Evolutionary conservation across 139 green algal species (phyloP).

Genomic region (Chlorella sp.): DNA sequence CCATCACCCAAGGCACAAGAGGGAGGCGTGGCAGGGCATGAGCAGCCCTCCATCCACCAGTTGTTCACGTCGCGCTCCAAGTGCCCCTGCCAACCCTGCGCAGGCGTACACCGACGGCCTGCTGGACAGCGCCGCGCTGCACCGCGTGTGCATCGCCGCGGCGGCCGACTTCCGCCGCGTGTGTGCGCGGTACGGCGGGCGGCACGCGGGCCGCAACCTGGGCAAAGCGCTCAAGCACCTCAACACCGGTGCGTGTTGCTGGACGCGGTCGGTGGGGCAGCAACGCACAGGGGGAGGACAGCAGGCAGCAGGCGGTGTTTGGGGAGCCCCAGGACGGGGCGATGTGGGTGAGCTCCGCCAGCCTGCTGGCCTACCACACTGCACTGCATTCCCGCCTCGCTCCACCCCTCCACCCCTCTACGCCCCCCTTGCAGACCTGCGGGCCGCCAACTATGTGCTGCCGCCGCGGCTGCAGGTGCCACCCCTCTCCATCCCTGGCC

Average conservation of each 20-base stretch:
- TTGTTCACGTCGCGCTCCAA: no score
- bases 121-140: slow-evolving; percentile 43
- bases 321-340: no score
- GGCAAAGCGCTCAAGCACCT: slow-evolving; percentile 41
- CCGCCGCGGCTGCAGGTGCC: slow-evolving; percentile 41
- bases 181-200: slow-evolving; percentile 34
- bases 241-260: slow-evolving; percentile 13
- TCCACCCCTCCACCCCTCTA: not conserved
- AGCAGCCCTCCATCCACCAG: not conserved
- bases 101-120: slow-evolving; percentile 51
- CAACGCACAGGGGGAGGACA: no score
- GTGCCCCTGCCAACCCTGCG: not conserved
- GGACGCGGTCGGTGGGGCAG: not conserved
- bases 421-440: slow-evolving; percentile 41
- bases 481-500: slow-evolving; percentile 4
- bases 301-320: no score
- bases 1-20: not conserved
- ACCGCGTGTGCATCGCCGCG: slow-evolving; percentile 40
- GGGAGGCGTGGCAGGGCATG: not conserved
- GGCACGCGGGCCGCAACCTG: slow-evolving; percentile 44
- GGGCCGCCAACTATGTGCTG: slow-evolving; percentile 48
- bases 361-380: not conserved
- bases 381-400: not conserved
- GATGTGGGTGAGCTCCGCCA: no score
- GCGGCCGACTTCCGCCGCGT: slow-evolving; percentile 37